Evolutionary conservation across 257 asterid genomes (phyloP), one percentile per base, ranked within the genome.

Genomic region (Primulina eburnea): DNA sequence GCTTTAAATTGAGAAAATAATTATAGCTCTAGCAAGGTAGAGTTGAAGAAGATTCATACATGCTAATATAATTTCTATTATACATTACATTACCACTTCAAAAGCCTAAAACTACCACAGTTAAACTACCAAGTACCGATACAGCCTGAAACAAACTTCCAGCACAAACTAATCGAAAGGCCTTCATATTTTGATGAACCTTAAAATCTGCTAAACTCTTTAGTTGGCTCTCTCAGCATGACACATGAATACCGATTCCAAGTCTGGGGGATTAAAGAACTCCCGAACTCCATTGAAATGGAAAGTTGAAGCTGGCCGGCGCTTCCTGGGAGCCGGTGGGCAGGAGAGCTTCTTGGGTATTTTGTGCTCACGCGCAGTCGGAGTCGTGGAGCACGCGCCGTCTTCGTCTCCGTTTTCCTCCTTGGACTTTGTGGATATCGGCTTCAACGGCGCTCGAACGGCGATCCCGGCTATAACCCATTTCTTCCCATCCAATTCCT

Each of bases 261-360:
- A 82, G 61, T 91, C 97, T 6, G 95, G 96, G 9, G 96, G 89
- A 76, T 75, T 83, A 26, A 91, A 89, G 77, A 80, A 91, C 80
- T 89, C 97, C 21, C 82, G 73, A 5, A 7, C 89, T 35, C 93
- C 85, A 28, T 76, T 79, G 24, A 81, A 86, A 67, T 81, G 90
- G 74, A 87, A 86, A 0, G 78, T 80, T 1, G 92, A 69, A 3
- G 77, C 60, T 0, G 95, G 88, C 67, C 95, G 87, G 75, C 84
- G 87, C 81, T 91, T 91, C 86, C 88, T 87, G 30, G 97, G 97
- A 35, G 97, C 85, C 32, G 91, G 90, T 6, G 97, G 97, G 76
- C 97, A 91, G 0, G 88, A 67, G 29, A 84, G 47, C 61, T 70
- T 82, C 67, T 83, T 91, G 63, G 96, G 92, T 79, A 91, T 89